Percentiles rank a stretch among this genome's conserved stretches.
Conservation (phyloP, 805 yeast genomes). For the Wickerhamiella musiphila region DNA sequence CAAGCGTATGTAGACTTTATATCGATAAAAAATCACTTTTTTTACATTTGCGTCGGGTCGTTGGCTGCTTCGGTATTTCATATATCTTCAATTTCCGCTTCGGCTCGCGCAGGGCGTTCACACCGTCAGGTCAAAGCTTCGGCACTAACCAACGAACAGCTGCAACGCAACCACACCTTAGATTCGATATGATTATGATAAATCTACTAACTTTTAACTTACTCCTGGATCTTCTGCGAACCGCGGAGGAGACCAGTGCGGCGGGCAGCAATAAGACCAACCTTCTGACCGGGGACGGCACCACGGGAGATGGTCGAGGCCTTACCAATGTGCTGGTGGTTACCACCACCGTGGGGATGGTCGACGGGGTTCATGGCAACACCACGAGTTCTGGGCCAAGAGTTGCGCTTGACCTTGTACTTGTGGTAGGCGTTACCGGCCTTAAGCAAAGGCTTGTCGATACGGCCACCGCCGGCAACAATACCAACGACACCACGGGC, state of each 20-base stretch:
- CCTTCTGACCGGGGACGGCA: slow-evolving; percentile 99
- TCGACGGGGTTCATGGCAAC: slow-evolving; percentile 99
- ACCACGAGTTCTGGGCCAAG: slow-evolving; percentile 99
- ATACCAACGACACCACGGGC: slow-evolving; percentile 99
- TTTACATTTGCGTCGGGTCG: no score
- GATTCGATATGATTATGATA: no score
- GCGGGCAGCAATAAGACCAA: slow-evolving; percentile 99
- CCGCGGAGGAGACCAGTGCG: slow-evolving; percentile 99
- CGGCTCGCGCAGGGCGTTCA: no score
- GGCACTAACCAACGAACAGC: no score
- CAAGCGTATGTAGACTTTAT: no score
- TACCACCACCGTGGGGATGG: slow-evolving; percentile 99
- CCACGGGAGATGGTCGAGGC: slow-evolving; percentile 98
- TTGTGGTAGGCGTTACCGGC: slow-evolving; percentile 99
- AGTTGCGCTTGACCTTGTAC: slow-evolving; percentile 98
- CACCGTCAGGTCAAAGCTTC: no score
- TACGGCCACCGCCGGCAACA: slow-evolving; percentile 99
- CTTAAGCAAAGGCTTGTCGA: slow-evolving; percentile 97
- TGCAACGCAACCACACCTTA: no score
- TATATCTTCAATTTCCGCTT: no score
- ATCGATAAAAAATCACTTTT: no score
- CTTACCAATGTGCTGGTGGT: slow-evolving; percentile 99
- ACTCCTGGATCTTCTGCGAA: slow-evolving; percentile 85
- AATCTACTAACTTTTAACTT: slow-evolving; percentile 21
- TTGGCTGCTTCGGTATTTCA: no score